Base-by-base conservation (phyloP, 352 stramenopile genomes). In the Blastocystis sp. region DNA sequence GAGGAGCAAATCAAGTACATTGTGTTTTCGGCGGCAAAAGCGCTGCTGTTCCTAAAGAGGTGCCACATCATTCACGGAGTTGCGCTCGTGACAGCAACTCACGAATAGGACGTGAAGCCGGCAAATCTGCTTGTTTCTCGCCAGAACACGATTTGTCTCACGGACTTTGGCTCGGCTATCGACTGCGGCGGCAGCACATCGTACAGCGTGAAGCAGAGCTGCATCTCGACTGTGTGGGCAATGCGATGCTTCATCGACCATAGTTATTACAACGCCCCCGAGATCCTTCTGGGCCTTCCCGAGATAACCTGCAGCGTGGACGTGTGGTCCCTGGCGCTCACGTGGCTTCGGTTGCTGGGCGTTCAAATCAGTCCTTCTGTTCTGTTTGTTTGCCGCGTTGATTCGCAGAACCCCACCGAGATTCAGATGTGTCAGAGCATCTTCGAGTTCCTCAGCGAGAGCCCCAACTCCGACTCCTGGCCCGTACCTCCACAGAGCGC, bases 1-100 rank as follows among this genome's bases (percentile, higher is more conserved):
- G 54, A 84, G 28, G 11, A 45, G 7, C 74, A 84, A 69, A 54
- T 84, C 74, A 84, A 84, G 74, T 84, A 59, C 54, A 84, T 84
- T 14, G 19, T 84, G 11, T 84, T 61, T 52, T 84, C 74, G 43
- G 74, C 74, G 28, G 74, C 74, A n/a, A 84, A 69, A 52, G 74
- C 57, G 11, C 43, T 84, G 14, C 42, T 69, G 21, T 84, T 84
- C 66, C 45, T 84, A 10, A 84, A 84, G 34, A n/a, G 43, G 42
- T 59, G 57, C 21, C 42, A 60, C 34, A 21, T 84, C 38, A 66
- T 84, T 69, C 74, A 84, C 42, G 54, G 74, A 7, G 74, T 84
- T 69, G 11, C 19, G 21, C 6, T 17, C 21, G 43, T 11, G 3
- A n/a, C 7, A 6, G 7, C 28, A 7, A 4, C 17, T 84, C 3